Percentiles rank a stretch among this genome's conserved stretches.
Conservation (phyloP, 139 green algal genomes). For the Chlamydomonas asymmetrica region DNA sequence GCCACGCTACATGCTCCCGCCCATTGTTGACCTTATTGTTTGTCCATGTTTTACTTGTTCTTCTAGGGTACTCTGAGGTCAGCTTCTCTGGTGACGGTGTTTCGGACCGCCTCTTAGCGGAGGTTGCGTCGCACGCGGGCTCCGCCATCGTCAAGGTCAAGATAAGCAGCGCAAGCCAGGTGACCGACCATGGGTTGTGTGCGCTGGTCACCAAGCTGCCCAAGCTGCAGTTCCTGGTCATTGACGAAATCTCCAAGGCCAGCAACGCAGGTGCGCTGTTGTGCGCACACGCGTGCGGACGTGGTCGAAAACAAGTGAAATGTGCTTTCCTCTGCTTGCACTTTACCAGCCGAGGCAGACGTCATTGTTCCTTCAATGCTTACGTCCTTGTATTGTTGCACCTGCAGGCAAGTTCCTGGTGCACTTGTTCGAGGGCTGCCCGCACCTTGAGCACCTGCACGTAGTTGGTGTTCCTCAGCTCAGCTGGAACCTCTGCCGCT, state of each 20-base stretch:
- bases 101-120: constrained; percentile 41
- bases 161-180: constrained; percentile 19
- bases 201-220: constrained; percentile 19
- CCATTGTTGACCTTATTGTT: no score
- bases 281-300: no score
- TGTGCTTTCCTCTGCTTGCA: no score
- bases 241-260: constrained; percentile 30
- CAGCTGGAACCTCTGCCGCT: constrained; percentile 39
- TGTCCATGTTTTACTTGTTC: neutral
- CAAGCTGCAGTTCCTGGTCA: constrained; percentile 32
- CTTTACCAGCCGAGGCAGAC: no score
- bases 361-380: neutral
- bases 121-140: constrained; percentile 27
- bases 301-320: no score
- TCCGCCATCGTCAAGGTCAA: constrained; percentile 28
- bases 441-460: constrained; percentile 35
- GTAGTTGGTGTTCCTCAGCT: constrained; percentile 45
- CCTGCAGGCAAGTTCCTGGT: constrained; percentile 47
- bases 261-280: neutral
- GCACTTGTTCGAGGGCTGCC: constrained; percentile 42
- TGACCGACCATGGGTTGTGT: constrained; percentile 49
- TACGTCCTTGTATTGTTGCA: neutral
- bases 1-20: no score
- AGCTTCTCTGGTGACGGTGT: constrained; percentile 49
- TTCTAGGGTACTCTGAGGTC: constrained; percentile 53